Base-by-base conservation (phyloP, 148 eudicot species). In the Spergularia bocconei region DNA sequence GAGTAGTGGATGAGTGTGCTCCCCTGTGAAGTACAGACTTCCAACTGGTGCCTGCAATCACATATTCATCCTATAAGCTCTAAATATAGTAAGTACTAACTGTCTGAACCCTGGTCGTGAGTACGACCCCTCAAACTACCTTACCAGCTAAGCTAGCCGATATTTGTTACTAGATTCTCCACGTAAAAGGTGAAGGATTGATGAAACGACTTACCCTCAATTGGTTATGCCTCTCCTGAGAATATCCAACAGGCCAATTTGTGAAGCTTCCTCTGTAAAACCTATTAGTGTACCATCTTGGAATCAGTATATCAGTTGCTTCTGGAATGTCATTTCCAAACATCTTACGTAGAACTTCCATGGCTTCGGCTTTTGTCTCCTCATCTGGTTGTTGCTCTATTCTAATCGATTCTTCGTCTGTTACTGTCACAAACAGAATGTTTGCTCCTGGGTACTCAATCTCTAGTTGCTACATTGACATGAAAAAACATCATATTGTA, bases 301-400 rank as follows among this genome's bases (percentile, higher is more conserved):
- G 82, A n/a, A 82, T 29, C 39, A 75, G 25, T 21, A 82, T 78
- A 16, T 71, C 7, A 0, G 67, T 67, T 5, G 85, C 66, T 13
- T 82, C 77, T 0, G 85, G 85, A 20, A 82, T 82, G 23, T 76
- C 15, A 21, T 79, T 63, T 4, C 85, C 82, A 55, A 82, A 82
- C 73, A 82, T 82, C 11, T 82, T 79, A 50, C 79, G 15, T 21
- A 82, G 63, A 36, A 82, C 82, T 2, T 75, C 74, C 80, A 79
- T 76, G 0, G 68, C 72, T 75, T 82, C 85, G 0, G 70, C 73
- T 67, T 78, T 79, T 0, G 85, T 82, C 58, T 78, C 53, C 53
- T 74, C 66, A n/a, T 78, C 53, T 0, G 79, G 2, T 75, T 82
- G 82, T 67, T 79, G 77, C 62, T 82, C 85, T 2, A 82, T 62